Percentiles rank a stretch among this genome's conserved stretches.
phyloP scores from a whole-genome alignment of 345 rosid genomes.

The Angophora floribunda region DNA sequence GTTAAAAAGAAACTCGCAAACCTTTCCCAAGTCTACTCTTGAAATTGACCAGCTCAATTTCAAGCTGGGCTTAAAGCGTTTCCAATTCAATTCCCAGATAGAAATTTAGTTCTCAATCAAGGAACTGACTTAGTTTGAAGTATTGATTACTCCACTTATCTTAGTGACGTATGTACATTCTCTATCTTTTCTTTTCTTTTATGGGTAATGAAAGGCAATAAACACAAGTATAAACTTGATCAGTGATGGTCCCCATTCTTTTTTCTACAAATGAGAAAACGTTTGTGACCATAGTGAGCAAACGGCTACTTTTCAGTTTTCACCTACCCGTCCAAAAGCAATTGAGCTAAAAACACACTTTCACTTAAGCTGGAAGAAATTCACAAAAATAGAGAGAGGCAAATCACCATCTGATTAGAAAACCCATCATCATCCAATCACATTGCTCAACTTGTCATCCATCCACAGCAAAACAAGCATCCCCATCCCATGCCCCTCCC shows the following conservation, averaged over 20 bases:
- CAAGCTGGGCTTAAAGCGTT: fast-evolving
- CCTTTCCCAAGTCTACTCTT: background rate
- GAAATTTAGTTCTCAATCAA: background rate
- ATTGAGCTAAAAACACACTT: background rate
- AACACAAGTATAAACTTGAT: background rate
- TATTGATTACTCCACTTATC: background rate
- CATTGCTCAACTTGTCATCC: background rate
- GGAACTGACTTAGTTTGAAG: fast-evolving
- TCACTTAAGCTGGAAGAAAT: background rate
- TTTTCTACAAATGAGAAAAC: background rate
- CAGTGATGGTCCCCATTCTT: background rate
- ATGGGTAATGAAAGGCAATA: background rate
- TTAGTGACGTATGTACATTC: background rate
- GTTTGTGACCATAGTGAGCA: background rate
- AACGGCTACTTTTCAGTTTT: background rate
- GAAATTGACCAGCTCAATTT: fast-evolving
- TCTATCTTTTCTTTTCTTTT: background rate
- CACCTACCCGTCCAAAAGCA: background rate
- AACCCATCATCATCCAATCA: background rate
- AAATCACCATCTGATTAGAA: background rate
- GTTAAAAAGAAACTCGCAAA: background rate
- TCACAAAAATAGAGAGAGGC: background rate
- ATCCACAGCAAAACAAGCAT: background rate
- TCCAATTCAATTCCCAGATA: fast-evolving
- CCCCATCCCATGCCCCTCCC: background rate